Evolutionary conservation across 768 basidiomycete species (phyloP), one percentile per base, ranked within the genome.

Genomic region (Kwoniella sp.): DNA sequence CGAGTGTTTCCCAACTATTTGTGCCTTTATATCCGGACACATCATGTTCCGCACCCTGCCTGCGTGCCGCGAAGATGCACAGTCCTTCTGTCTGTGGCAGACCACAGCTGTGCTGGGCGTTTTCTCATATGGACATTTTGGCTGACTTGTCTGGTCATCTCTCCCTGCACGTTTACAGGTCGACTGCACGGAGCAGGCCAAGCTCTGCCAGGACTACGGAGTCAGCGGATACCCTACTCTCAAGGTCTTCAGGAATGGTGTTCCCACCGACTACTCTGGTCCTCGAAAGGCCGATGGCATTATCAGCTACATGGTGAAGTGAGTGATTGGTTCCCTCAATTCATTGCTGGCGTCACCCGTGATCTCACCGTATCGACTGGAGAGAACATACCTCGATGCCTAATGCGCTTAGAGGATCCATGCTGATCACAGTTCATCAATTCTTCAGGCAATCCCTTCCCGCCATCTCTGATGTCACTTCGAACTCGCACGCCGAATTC

Each of bases 221-320:
- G 86, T 99, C 48, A 87, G 88, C 79, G 95, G 95, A 17, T 99
- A 99, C 83, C 92, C 91, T 4, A 92, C 92, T 15, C 81, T 96
- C 68, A 92, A 95, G 79, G 88, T 98, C 25, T 98, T 92, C 87
- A 88, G 88, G 70, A 86, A 88, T 61, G 96, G 96, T 51, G 85
- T 86, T 25, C 78, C 88, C 22, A 80, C 84, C 0, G 93, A 97
- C 24, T 99, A 98, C 81, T 80, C 73, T 59, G 96, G 96, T 49
- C 90, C 92, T 17, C 85, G 96, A 55, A 91, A 96, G 80, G 89
- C 92, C 10, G 96, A 98, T 68, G 94, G 96, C 19, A 99, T 99
- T 75, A 83, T 95, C 78, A 87, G 87, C 80, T 96, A 96, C 83
- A 97, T 98, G 95, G 79, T 86, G 83, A 98, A 97, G 94, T 94